Conservation (phyloP, 208 protist species). For the Trypanosomatidae sp. region DNA sequence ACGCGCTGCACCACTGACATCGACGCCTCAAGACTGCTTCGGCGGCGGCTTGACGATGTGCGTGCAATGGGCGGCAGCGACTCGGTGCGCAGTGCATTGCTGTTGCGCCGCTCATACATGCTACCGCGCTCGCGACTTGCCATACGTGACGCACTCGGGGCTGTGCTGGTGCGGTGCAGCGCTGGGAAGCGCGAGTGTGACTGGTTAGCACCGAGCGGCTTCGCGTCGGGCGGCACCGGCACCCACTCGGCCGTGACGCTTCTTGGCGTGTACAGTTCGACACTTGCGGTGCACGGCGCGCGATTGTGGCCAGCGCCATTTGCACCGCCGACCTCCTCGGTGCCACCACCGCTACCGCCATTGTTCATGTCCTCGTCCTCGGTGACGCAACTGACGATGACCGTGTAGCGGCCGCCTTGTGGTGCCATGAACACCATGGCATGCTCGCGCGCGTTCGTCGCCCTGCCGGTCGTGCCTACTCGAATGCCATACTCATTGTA, state of each 20-base stretch:
- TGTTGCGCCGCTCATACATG: too few relatives aligned
- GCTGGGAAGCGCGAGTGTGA: slow-evolving; percentile 39
- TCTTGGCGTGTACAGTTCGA: slow-evolving; percentile 44
- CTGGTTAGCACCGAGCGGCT: slow-evolving; percentile 23
- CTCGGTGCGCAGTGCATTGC: too few relatives aligned
- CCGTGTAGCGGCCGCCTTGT: slow-evolving; percentile 47
- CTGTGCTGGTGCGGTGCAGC: slow-evolving; percentile 30
- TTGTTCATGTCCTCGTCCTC: slow-evolving; percentile 3
- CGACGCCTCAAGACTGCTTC: too few relatives aligned
- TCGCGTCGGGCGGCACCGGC: slow-evolving; percentile 34
- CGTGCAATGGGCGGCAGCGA: too few relatives aligned
- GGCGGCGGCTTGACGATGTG: too few relatives aligned
- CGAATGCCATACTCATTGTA: slow-evolving; percentile 68
- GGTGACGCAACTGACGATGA: slow-evolving; percentile 25
- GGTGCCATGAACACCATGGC: slow-evolving; percentile 52
- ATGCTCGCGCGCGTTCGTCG: slow-evolving; percentile 57
- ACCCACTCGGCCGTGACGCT: slow-evolving; percentile 33
- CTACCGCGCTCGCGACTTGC: slow-evolving; percentile 26
- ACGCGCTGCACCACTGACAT: too few relatives aligned
- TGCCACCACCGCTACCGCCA: too few relatives aligned
- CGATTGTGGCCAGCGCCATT: too few relatives aligned
- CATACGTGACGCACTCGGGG: slow-evolving; percentile 17
- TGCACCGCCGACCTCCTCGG: too few relatives aligned
- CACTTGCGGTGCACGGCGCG: slow-evolving; percentile 19
- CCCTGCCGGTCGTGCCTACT: slow-evolving; percentile 36